A percentile compares a stretch with the other conserved stretches of the same genome.
These are phyloP conservation scores for Colletotrichum musicola DNA, from an alignment of 2,329 filamentous ascomycete species.

Conservation along the genomic window DNA sequence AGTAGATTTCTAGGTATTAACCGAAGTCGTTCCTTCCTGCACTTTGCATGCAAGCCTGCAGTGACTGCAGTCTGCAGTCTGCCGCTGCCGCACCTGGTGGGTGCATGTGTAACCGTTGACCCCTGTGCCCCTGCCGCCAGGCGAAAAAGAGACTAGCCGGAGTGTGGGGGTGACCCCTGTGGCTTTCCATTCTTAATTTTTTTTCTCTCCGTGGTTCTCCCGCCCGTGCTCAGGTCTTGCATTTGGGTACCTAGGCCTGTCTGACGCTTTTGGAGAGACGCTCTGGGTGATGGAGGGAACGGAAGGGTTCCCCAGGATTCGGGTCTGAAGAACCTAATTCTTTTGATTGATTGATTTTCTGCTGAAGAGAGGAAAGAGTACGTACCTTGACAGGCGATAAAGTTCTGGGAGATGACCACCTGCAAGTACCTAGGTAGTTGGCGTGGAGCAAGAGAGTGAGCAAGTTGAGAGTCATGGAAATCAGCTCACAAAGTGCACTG, in stretches of 20 bases:
- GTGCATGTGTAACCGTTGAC: slow-evolving; percentile 27
- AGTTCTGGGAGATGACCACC: neutral
- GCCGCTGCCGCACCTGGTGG: neutral
- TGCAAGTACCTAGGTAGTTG: too few relatives aligned
- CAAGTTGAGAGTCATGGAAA: neutral
- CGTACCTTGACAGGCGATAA: too few relatives aligned
- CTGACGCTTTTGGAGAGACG: neutral
- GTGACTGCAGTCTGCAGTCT: too few relatives aligned
- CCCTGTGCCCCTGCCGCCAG: slow-evolving; percentile 26
- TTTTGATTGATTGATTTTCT: too few relatives aligned
- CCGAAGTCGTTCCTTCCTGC: slow-evolving; percentile 2
- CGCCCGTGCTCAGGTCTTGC: neutral
- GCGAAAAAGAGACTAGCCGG: slow-evolving; percentile 15
- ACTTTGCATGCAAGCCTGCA: neutral
- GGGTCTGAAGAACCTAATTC: neutral
- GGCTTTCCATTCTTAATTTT: slow-evolving; percentile 19
- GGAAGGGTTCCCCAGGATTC: slow-evolving; percentile 4
- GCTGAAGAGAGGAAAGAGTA: too few relatives aligned
- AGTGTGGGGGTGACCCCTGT: slow-evolving; percentile 24
- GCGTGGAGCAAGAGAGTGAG: neutral
- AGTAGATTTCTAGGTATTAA: neutral
- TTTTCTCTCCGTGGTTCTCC: slow-evolving; percentile 5
- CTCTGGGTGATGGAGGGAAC: neutral
- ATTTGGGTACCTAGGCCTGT: neutral
- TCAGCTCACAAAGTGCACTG: neutral